Conservation (phyloP, 129 eudicot species). For the Dittrichia graveolens region DNA sequence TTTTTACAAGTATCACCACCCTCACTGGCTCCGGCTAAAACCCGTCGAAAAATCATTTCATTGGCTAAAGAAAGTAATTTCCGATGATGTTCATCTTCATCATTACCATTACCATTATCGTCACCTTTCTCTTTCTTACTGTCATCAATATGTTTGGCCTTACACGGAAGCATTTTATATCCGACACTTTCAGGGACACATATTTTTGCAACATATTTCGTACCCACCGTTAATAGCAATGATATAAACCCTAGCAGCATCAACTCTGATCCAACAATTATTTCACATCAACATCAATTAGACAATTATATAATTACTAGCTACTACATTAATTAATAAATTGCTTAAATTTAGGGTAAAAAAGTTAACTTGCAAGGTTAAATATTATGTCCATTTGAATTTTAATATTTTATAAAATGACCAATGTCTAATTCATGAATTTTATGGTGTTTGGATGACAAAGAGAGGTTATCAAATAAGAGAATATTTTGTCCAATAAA, state of each 20-base stretch:
- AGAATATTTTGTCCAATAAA: neutral
- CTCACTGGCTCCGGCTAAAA: constrained; percentile 40
- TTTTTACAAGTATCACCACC: neutral
- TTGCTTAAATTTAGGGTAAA: no score
- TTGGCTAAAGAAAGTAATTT: constrained; percentile 48
- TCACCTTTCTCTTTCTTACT: neutral
- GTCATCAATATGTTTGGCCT: neutral
- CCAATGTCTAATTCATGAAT: neutral
- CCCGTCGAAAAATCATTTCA: constrained; percentile 50
- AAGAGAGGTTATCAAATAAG: constrained; percentile 1
- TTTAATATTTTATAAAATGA: no score
- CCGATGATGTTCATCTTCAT: constrained; percentile 30
- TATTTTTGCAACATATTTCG: constrained; percentile 53
- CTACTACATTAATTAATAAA: no score
- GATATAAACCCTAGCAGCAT: constrained; percentile 78
- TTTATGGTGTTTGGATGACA: neutral
- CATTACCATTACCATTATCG: neutral
- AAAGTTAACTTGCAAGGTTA: no score
- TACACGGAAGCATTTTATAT: constrained; percentile 66
- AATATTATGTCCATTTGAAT: no score
- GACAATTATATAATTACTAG: neutral
- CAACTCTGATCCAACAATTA: constrained; percentile 44
- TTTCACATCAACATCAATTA: neutral
- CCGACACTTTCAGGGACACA: constrained; percentile 58
- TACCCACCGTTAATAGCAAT: constrained; percentile 57